Evolutionary conservation across 208 protist genomes (phyloP), one percentile per base, ranked within the genome.

Genomic region (Crithidia brevicula): DNA sequence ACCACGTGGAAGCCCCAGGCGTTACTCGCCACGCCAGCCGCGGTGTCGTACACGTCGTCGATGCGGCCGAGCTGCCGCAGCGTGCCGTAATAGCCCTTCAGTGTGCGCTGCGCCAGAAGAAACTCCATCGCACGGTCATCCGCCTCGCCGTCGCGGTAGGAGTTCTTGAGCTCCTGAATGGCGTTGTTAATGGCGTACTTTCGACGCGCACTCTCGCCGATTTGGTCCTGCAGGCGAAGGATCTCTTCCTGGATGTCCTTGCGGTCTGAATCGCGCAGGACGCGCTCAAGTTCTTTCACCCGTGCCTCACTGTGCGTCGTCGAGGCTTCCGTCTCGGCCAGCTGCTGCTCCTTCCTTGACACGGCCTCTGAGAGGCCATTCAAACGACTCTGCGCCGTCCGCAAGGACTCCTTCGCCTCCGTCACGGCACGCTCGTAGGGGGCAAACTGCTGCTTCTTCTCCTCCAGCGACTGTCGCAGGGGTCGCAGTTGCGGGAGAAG

Each of bases 21-120:
- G 50, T 96, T 97, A 46, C 94, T 96, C 9, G 96, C 98, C 11
- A 99, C 99, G 3, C 96, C 98, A 15, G 99, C 95, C 8, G 99
- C 98, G 31, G 99, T 83, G 79, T 99, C 98, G 80, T 99, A 99
- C 53, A 83, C 77, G 43, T 87, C 84, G 36, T 98, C 94, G 56
- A 99, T 99, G 20, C 88, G 83, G 53, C 99, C 99, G 4, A 99
- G 89, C 75, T 99, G 93, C 15, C 98, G 98, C 25, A 99, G 85
- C 22, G 98, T 96, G 33, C 98, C 99, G 67, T 97, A 96, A 67
- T 97, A 97, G 23, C 91, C 91, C 56, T 96, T 94, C 27, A 97
- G 74, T 2, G 75, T 83, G 11, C 89, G 81, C 72, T 96, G 91
- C 3, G 88, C 82, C 40, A 93, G 72, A 31, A 97, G 77, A 67